A percentile compares a stretch with the other conserved stretches of the same genome.
phyloP scores from a whole-genome alignment of 306 rosid genomes.

The Gastrolobium bilobum region DNA sequence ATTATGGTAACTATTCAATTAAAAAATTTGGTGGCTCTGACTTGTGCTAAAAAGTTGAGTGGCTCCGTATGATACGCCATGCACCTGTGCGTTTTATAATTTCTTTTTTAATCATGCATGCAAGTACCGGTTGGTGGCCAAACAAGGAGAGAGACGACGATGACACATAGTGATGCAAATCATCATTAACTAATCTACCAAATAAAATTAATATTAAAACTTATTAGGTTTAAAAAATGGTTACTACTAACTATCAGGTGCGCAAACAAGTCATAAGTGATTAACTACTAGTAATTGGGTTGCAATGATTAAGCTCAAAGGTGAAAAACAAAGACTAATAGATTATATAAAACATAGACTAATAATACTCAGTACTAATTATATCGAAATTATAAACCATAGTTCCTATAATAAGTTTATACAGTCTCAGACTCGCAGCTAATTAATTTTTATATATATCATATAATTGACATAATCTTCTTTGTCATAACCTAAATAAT shows the following conservation, averaged over 20 bases:
- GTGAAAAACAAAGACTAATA: not conserved
- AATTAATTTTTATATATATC: conserved; percentile 36
- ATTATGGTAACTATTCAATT: not conserved
- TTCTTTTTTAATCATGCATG: conserved; percentile 43
- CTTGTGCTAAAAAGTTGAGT: conserved; percentile 19
- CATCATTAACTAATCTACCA: conserved; percentile 48
- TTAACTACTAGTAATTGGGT: not conserved
- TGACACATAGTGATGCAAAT: conserved; percentile 33
- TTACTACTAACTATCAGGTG: not conserved
- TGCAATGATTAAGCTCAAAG: not conserved
- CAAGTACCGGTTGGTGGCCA: conserved; percentile 66
- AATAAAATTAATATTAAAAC: conserved; percentile 11
- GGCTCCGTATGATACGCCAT: conserved; percentile 27
- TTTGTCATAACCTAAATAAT: not conserved
- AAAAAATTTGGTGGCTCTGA: conserved; percentile 27
- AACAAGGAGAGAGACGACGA: conserved; percentile 38
- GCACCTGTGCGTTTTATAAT: conserved; percentile 16
- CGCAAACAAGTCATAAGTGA: not conserved
- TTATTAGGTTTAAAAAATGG: not conserved
- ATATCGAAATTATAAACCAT: not conserved
- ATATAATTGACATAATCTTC: not conserved
- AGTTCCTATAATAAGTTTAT: conserved; percentile 1
- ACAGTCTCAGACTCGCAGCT: not conserved
- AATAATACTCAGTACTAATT: not conserved
- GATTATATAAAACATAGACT: not conserved